Conservation (phyloP, 345 rosid genomes). For the Sisymbrium irio region DNA sequence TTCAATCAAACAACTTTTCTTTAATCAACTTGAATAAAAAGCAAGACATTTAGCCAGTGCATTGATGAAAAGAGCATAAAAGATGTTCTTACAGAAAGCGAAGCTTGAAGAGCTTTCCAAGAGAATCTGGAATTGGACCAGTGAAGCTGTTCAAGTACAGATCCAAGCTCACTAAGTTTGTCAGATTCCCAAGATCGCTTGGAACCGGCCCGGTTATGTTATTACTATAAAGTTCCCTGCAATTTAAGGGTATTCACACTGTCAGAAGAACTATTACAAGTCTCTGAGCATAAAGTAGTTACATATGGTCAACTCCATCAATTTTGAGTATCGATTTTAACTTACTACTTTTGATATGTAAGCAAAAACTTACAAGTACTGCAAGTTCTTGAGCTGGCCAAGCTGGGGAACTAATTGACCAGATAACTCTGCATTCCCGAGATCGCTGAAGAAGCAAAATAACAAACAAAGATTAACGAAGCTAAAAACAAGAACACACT, state of each 20-base stretch:
- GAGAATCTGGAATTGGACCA: conserved; percentile 80
- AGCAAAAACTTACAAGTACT: conserved; percentile 66
- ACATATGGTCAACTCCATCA: background rate
- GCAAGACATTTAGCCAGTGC: background rate
- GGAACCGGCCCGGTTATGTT: conserved; percentile 88
- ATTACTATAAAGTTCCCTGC: conserved; percentile 96
- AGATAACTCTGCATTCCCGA: conserved; percentile 90
- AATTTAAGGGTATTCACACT: background rate
- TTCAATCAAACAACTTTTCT: background rate
- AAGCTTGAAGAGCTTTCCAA: conserved; percentile 80
- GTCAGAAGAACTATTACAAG: background rate
- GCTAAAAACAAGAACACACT: conserved; percentile 2
- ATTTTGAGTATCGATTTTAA: background rate
- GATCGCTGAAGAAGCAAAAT: conserved; percentile 54
- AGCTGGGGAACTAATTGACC: conserved; percentile 92
- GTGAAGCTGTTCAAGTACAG: conserved; percentile 82
- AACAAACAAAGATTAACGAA: conserved; percentile 8
- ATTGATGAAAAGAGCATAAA: conserved; percentile 1
- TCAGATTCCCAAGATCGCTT: conserved; percentile 87
- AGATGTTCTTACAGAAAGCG: conserved; percentile 77
- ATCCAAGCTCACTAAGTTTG: conserved; percentile 96
- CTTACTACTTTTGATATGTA: background rate
- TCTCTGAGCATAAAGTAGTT: background rate
- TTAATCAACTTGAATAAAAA: background rate
- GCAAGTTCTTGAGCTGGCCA: conserved; percentile 83